Evolutionary conservation across 352 stramenopile genomes (phyloP).

Genomic region (Phytophthora melonis): DNA sequence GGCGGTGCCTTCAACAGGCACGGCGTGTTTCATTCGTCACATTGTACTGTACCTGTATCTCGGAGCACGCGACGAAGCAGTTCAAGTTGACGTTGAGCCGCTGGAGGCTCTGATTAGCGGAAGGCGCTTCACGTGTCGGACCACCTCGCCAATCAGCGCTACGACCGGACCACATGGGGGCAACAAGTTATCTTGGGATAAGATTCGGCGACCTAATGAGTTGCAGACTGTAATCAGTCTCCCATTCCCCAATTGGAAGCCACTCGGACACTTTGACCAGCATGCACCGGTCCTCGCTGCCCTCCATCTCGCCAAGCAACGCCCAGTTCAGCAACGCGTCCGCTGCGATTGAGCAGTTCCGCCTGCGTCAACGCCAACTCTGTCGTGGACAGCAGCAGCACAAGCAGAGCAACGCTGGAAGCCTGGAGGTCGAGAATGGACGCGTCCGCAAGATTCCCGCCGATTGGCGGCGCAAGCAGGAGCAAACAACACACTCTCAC

Average conservation of each 20-base stretch:
- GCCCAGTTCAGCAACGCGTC: background rate
- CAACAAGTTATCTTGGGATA: conserved; percentile 15
- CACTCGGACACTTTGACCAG: background rate
- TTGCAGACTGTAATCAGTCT: background rate
- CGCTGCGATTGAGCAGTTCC: conserved; percentile 42
- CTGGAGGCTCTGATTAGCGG: conserved; percentile 9
- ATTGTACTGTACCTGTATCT: background rate
- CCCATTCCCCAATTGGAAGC: background rate
- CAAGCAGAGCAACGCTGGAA: background rate
- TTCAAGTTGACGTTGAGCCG: conserved; percentile 3
- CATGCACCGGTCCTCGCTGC: background rate
- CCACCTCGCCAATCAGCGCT: conserved; percentile 5
- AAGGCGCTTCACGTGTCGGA: background rate
- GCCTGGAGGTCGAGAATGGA: conserved; percentile 16
- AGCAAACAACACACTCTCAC: conserved; percentile 1
- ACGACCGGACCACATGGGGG: background rate
- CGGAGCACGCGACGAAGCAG: background rate
- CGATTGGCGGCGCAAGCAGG: conserved; percentile 13
- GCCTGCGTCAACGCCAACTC: conserved; percentile 34
- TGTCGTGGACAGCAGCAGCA: conserved; percentile 16
- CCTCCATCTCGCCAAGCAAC: background rate
- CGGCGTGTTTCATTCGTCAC: background rate
- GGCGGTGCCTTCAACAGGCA: background rate
- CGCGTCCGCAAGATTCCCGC: conserved; percentile 38
- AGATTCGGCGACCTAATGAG: background rate